These are phyloP conservation scores for Syncephalastrum racemosum DNA, from an alignment of 371 early-diverging fungal genomes.

Conservation along the genomic window DNA sequence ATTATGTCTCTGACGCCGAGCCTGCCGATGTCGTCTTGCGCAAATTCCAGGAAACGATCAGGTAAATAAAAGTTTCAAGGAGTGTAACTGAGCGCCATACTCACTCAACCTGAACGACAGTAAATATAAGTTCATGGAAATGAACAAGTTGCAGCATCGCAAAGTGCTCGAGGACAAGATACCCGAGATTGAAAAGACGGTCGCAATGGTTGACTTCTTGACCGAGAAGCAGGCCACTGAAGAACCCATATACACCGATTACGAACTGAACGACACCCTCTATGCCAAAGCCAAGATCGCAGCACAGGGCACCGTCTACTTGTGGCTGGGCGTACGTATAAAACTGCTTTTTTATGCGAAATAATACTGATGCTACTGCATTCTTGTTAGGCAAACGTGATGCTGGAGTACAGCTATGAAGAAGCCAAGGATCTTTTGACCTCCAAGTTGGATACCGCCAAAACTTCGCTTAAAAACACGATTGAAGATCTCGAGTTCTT, in stretches of 20 bases:
- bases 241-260: conserved; percentile 81
- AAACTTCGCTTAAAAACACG: conserved; percentile 66
- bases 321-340: conserved; percentile 91
- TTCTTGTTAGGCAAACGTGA: conserved; percentile 87
- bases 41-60: conserved; percentile 91
- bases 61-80: conserved; percentile 44
- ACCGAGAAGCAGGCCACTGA: conserved; percentile 61
- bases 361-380: background rate
- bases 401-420: conserved; percentile 92
- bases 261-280: conserved; percentile 93
- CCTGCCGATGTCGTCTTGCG: conserved; percentile 81
- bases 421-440: conserved; percentile 85
- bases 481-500: conserved; percentile 93
- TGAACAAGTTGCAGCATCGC: conserved; percentile 80
- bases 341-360: background rate
- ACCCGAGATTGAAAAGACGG: conserved; percentile 94
- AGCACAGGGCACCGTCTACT: conserved; percentile 77
- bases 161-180: conserved; percentile 85
- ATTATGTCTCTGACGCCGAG: conserved; percentile 72
- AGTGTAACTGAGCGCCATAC: background rate
- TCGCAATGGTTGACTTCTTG: conserved; percentile 83
- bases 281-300: conserved; percentile 84
- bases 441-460: conserved; percentile 77
- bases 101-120: conserved; percentile 43
- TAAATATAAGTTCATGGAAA: conserved; percentile 97